Evolutionary conservation across 306 rosid genomes (phyloP), one percentile per base, ranked within the genome.

Genomic region (Gillenia trifoliata): DNA sequence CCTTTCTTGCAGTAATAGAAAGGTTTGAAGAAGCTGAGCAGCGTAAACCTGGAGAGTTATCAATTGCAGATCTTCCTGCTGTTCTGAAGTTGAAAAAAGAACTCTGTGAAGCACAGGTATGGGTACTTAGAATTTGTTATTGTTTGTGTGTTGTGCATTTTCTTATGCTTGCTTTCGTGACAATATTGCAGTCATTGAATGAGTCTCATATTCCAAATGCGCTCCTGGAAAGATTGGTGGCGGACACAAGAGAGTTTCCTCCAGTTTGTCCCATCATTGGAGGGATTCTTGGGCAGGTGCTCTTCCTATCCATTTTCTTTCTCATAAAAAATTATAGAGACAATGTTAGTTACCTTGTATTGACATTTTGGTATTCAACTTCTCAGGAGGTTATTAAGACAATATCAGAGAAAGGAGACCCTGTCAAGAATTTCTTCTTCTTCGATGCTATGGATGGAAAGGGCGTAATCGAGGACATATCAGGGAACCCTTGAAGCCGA

Each of bases 231-330:
- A 92, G 96, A 83, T 70, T 90, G 88, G 88, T 90, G 43, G 63
- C 89, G 3, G 72, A 79, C 69, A 70, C 84, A 52, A 77, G 72
- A 41, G 98, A 95, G 80, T 95, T 92, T 74, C 99, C 99, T n/a
- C 98, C 99, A 0, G 97, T 95, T 80, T 90, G 98, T 81, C 97
- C 98, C 66, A 77, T 95, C 47, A 74, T 95, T 41, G 97, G 99
- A 67, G 97, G 99, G 20, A 89, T 95, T 78, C 97, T 95, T 62
- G 98, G 97, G 72, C 98, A 95, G 99, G 99, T 94, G 81, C 45
- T 33, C 47, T 36, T 25, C 52, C 28, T 22, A 66, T 34, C 71
- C 60, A 55, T 55, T 50, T 41, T 25, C 19, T n/a, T 17, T 43
- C 29, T 12, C 11, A 22, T 49, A 71, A 23, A 57, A 57, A 60